These are phyloP conservation scores for Dryas octopetala DNA, from an alignment of 306 rosid species.

Conservation along the genomic window DNA sequence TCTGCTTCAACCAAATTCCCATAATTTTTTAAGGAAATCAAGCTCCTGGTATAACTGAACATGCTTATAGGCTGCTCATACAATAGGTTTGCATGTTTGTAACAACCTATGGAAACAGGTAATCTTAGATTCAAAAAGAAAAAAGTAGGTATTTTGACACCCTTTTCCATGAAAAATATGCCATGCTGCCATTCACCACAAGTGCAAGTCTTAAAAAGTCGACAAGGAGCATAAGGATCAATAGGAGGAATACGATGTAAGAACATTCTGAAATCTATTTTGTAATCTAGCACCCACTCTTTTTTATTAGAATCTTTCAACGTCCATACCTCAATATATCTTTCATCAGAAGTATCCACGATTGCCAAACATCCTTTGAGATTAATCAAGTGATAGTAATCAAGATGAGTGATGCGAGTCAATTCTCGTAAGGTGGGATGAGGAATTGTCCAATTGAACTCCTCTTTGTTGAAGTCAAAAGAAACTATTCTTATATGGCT, in stretches of 20 bases:
- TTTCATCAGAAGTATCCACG: background rate
- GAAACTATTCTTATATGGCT: background rate
- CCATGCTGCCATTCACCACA: background rate
- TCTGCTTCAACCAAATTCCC: too few species aligned
- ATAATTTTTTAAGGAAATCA: too few species aligned
- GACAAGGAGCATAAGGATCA: too few species aligned
- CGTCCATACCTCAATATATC: background rate
- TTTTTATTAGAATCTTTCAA: background rate
- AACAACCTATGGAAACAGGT: too few species aligned
- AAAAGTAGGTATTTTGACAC: too few species aligned
- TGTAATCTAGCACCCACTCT: background rate
- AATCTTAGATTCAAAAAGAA: too few species aligned
- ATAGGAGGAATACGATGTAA: background rate
- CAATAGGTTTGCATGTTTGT: too few species aligned
- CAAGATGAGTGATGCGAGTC: background rate
- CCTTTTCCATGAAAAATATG: too few species aligned
- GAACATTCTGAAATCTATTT: background rate
- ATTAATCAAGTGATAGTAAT: background rate
- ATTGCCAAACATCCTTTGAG: background rate
- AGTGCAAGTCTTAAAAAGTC: too few species aligned
- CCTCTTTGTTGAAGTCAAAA: background rate
- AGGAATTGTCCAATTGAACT: background rate
- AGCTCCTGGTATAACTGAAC: too few species aligned
- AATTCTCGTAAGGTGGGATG: background rate
- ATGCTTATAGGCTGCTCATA: too few species aligned